These are phyloP conservation scores for Skeletonema marinoi DNA, from an alignment of 108 stramenopile species.

Conservation along the genomic window DNA sequence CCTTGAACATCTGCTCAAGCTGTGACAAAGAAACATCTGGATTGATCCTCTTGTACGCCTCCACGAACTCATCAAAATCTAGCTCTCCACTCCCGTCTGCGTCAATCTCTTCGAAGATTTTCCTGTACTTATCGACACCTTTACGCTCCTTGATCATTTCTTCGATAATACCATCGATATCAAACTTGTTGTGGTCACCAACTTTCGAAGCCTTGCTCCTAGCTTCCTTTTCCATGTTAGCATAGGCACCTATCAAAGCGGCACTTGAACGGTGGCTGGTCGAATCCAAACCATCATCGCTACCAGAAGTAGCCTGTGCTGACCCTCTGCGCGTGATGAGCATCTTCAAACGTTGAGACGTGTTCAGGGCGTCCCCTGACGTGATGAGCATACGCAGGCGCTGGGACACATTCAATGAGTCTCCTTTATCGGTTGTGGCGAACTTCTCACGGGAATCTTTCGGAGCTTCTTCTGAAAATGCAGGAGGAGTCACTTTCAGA, in stretches of 20 bases:
- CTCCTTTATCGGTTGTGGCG: too few species aligned
- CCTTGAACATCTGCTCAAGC: constrained; percentile 39
- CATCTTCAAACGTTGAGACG: not conserved
- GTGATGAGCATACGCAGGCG: too few species aligned
- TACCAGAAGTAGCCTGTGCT: not conserved
- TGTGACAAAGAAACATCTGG: constrained; percentile 29
- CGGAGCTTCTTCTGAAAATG: too few species aligned
- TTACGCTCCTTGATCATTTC: constrained; percentile 44
- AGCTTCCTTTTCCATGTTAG: constrained; percentile 44
- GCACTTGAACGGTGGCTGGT: not conserved
- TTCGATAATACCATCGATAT: constrained; percentile 39
- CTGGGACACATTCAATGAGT: too few species aligned
- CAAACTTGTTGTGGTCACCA: constrained; percentile 21
- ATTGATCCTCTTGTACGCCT: constrained; percentile 30
- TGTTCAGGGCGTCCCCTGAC: not conserved
- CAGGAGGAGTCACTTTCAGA: not conserved
- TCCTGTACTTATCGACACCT: constrained; percentile 30
- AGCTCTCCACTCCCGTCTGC: constrained; percentile 49
- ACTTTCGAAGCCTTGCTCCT: constrained; percentile 4
- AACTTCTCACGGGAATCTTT: too few species aligned
- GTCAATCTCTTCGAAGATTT: constrained; percentile 56
- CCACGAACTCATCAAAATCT: constrained; percentile 49
- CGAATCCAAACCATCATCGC: not conserved
- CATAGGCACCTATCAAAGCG: constrained; percentile 37
- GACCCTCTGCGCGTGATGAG: not conserved